Evolutionary conservation across 768 basidiomycete species (phyloP).

Genomic region (Lentinula sp.): DNA sequence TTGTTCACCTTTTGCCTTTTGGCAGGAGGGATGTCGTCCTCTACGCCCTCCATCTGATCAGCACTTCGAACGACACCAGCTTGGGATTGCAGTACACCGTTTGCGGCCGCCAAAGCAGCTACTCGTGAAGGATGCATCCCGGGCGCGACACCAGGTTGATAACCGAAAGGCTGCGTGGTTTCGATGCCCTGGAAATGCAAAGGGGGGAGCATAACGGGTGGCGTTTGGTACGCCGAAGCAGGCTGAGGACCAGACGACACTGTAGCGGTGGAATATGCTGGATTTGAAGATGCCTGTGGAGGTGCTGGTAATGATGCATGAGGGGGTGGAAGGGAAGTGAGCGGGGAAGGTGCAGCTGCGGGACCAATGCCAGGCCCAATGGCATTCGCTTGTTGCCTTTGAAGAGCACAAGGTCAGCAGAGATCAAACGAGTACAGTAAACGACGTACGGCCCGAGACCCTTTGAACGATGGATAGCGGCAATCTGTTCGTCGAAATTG

Average conservation of each 20-base stretch:
- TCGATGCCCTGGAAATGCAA: slow-evolving; percentile 79
- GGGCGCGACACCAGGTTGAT: slow-evolving; percentile 54
- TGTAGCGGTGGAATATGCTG: slow-evolving; percentile 75
- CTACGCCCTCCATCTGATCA: slow-evolving; percentile 71
- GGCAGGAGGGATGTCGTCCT: slow-evolving; percentile 68
- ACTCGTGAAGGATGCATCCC: slow-evolving; percentile 68
- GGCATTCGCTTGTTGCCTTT: slow-evolving; percentile 67
- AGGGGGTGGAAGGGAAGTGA: slow-evolving; percentile 60
- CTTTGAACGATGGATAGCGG: slow-evolving; percentile 90
- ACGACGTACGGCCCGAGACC: slow-evolving; percentile 77
- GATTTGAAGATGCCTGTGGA: slow-evolving; percentile 43
- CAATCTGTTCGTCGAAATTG: slow-evolving; percentile 97
- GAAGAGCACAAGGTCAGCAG: neutral
- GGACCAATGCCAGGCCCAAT: slow-evolving; percentile 89
- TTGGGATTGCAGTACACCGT: slow-evolving; percentile 43
- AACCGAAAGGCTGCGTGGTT: slow-evolving; percentile 73
- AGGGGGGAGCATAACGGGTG: slow-evolving; percentile 80
- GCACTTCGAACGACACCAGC: slow-evolving; percentile 72
- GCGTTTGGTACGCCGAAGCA: slow-evolving; percentile 62
- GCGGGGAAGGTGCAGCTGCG: slow-evolving; percentile 61
- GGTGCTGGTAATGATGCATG: slow-evolving; percentile 72
- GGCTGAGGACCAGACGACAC: slow-evolving; percentile 92
- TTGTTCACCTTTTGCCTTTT: slow-evolving; percentile 88
- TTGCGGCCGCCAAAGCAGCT: slow-evolving; percentile 51
- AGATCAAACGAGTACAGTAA: slow-evolving; percentile 1